Percentiles rank a stretch among this genome's conserved stretches.
These are phyloP conservation scores for Ganoderma lucidum DNA, from an alignment of 1,284 basidiomycete species.

Conservation along the genomic window DNA sequence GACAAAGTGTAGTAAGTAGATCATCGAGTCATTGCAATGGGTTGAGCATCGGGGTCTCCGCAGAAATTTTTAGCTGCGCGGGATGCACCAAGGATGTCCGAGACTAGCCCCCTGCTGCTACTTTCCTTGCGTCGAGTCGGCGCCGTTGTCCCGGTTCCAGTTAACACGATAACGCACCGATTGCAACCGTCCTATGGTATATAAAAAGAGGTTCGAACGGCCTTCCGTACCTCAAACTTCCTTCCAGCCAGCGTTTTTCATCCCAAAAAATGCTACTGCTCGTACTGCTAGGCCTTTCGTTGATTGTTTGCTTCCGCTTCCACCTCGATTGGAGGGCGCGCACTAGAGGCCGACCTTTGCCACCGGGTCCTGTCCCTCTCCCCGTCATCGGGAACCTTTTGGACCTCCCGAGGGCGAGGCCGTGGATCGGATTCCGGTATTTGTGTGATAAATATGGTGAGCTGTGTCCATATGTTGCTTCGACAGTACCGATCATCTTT, in stretches of 20 bases:
- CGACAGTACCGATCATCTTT: no score
- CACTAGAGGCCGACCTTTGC: neutral
- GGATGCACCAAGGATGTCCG: no score
- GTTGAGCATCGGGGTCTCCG: neutral
- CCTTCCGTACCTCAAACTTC: neutral
- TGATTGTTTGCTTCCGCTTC: neutral
- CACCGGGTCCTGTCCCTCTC: slow-evolving; percentile 3
- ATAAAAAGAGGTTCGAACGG: neutral
- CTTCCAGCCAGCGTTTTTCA: neutral
- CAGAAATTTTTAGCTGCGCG: neutral
- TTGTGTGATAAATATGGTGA: slow-evolving; percentile 9
- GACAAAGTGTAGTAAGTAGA: neutral
- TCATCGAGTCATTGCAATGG: no score
- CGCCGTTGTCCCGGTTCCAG: neutral
- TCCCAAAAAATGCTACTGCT: neutral
- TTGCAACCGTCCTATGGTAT: neutral
- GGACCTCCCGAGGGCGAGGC: neutral
- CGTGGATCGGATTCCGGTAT: neutral
- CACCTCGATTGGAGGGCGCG: neutral
- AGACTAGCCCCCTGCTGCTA: neutral
- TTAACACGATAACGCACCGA: neutral
- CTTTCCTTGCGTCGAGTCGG: neutral
- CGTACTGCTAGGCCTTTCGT: neutral
- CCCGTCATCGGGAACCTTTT: slow-evolving; percentile 11
- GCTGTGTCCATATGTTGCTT: neutral